A percentile compares a stretch with the other conserved stretches of the same genome.
phyloP scores from a whole-genome alignment of 495 filamentous ascomycete genomes.

The Aspergillus baeticus region DNA sequence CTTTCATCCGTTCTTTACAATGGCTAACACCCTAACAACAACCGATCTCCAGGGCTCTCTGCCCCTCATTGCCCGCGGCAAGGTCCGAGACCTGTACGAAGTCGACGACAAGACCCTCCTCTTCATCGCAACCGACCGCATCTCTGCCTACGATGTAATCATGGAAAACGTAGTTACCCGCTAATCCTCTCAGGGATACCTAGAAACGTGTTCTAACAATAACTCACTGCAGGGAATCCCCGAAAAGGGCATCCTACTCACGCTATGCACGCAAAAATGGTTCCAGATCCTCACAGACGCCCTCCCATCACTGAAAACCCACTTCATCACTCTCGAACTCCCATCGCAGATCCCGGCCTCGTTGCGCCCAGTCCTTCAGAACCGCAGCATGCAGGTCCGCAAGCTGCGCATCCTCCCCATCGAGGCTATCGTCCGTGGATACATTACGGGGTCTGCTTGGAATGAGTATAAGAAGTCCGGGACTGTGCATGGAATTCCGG shows the following conservation, averaged over 20 bases:
- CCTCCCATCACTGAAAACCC: constrained; percentile 69
- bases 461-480: constrained; percentile 69
- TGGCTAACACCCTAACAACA: constrained; percentile 48
- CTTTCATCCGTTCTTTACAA: constrained; percentile 18
- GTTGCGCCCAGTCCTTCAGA: constrained; percentile 54
- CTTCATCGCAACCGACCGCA: constrained; percentile 87
- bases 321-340: constrained; percentile 70
- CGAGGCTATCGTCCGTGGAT: constrained; percentile 89
- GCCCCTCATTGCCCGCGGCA: constrained; percentile 62
- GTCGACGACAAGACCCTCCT: constrained; percentile 74
- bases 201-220: neutral
- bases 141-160: constrained; percentile 93
- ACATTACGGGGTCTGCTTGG: constrained; percentile 94
- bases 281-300: constrained; percentile 67
- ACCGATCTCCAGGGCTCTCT: constrained; percentile 55
- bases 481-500: constrained; percentile 76
- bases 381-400: constrained; percentile 80
- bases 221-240: constrained; percentile 66
- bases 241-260: constrained; percentile 80
- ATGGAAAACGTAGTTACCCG: constrained; percentile 65
- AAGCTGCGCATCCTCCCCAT: constrained; percentile 79
- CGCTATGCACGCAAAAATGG: constrained; percentile 81
- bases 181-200: too few species aligned
- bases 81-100: constrained; percentile 81
- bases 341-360: constrained; percentile 52